These are phyloP conservation scores for Pluteus cervinus DNA, from an alignment of 768 basidiomycete genomes.

Conservation along the genomic window DNA sequence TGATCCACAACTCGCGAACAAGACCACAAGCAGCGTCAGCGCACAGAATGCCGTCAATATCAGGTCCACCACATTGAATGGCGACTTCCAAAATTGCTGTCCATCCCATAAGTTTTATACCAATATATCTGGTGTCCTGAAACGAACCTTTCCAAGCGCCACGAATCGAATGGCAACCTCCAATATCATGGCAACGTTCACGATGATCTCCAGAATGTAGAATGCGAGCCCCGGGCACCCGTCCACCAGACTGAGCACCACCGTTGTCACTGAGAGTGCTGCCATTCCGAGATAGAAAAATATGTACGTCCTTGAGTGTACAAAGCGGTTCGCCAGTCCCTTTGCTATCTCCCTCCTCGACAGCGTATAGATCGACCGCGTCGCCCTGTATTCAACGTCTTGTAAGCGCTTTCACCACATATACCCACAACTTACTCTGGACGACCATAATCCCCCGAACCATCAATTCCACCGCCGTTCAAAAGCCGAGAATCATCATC, in stretches of 20 bases:
- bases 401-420: no score
- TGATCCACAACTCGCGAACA: constrained; percentile 78
- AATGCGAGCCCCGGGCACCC: constrained; percentile 87
- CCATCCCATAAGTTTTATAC: constrained; percentile 4
- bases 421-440: no score
- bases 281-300: constrained; percentile 88
- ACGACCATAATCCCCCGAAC: not conserved
- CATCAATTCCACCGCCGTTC: not conserved
- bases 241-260: constrained; percentile 74
- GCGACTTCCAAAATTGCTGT: constrained; percentile 96
- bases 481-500: not conserved
- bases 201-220: constrained; percentile 83
- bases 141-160: constrained; percentile 85
- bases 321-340: constrained; percentile 85
- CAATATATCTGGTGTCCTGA: not conserved
- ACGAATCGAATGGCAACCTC: constrained; percentile 91
- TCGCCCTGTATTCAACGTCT: constrained; percentile 37
- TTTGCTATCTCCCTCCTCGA: constrained; percentile 77
- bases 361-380: constrained; percentile 80
- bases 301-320: constrained; percentile 84
- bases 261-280: constrained; percentile 77
- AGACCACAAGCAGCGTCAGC: constrained; percentile 81
- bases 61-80: constrained; percentile 86
- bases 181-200: constrained; percentile 88
- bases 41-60: constrained; percentile 86